phyloP scores from a whole-genome alignment of 192 early-diverging fungal genomes.

The Linnemannia elongata region DNA sequence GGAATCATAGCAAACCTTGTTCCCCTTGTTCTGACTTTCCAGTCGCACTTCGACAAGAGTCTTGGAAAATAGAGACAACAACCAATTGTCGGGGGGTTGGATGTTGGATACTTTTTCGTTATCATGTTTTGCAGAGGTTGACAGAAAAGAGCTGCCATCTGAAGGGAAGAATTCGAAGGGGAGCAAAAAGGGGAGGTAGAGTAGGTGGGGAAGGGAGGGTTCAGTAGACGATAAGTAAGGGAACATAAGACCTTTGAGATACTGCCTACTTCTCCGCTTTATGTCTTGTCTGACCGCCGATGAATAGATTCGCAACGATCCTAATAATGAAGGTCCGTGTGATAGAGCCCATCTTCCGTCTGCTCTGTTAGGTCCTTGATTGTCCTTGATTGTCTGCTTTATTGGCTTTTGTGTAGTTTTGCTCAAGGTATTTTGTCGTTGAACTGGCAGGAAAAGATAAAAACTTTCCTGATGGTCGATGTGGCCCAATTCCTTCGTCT shows the following conservation, averaged over 20 bases:
- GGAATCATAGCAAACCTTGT: not conserved
- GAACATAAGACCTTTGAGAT: no score
- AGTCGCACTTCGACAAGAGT: no score
- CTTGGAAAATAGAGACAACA: no score
- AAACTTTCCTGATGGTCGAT: not conserved
- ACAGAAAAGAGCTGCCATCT: no score
- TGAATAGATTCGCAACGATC: conserved; percentile 1
- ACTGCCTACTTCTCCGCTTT: not conserved
- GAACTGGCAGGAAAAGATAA: not conserved
- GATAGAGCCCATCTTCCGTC: not conserved
- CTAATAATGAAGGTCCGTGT: conserved; percentile 1
- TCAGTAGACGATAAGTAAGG: no score
- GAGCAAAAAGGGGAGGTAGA: no score
- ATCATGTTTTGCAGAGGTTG: no score
- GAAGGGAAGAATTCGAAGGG: no score
- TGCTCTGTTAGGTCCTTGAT: no score
- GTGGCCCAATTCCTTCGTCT: not conserved
- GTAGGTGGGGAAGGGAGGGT: not conserved
- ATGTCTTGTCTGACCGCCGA: not conserved
- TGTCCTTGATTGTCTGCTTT: no score
- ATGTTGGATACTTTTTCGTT: no score
- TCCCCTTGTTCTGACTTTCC: not conserved
- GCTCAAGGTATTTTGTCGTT: not conserved
- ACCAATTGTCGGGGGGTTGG: no score
- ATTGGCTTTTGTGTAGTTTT: not conserved